Percentiles rank a stretch among this genome's conserved stretches.
Evolutionary conservation across 805 yeast species (phyloP).

Genomic region (Candida pseudoglaebosa): DNA sequence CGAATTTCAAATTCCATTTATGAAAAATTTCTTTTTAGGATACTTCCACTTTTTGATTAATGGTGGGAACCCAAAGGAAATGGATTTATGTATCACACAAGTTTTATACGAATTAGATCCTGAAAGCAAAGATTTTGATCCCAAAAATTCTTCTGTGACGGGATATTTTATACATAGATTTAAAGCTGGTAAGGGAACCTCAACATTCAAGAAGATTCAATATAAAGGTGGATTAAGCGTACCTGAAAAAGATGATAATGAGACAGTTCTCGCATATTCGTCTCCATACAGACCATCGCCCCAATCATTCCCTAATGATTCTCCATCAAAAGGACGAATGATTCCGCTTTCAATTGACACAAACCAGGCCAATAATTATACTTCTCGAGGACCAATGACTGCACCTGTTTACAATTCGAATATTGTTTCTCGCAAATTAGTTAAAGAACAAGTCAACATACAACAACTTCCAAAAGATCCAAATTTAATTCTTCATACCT

Average conservation of each 20-base stretch:
- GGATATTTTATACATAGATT: slow-evolving; percentile 26
- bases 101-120: slow-evolving; percentile 21
- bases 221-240: slow-evolving; percentile 1
- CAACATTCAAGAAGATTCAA: slow-evolving; percentile 2
- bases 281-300: slow-evolving; percentile 32
- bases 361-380: slow-evolving; percentile 5
- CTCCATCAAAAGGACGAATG: slow-evolving; percentile 10
- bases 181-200: slow-evolving; percentile 2
- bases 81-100: slow-evolving; percentile 27
- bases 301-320: slow-evolving; percentile 6
- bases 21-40: slow-evolving; percentile 37
- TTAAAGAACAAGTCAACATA: not conserved
- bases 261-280: slow-evolving; percentile 38
- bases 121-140: slow-evolving; percentile 8
- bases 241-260: slow-evolving; percentile 30
- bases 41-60: slow-evolving; percentile 30
- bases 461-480: not conserved
- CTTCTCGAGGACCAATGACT: slow-evolving; percentile 24
- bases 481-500: not conserved
- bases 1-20: slow-evolving; percentile 32
- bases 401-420: slow-evolving; percentile 35
- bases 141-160: slow-evolving; percentile 11
- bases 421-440: slow-evolving; percentile 14
- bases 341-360: slow-evolving; percentile 8
- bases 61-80: slow-evolving; percentile 18